Conservation (phyloP, 805 yeast species). For the Saccharomycopsis oosterbeekiorum region DNA sequence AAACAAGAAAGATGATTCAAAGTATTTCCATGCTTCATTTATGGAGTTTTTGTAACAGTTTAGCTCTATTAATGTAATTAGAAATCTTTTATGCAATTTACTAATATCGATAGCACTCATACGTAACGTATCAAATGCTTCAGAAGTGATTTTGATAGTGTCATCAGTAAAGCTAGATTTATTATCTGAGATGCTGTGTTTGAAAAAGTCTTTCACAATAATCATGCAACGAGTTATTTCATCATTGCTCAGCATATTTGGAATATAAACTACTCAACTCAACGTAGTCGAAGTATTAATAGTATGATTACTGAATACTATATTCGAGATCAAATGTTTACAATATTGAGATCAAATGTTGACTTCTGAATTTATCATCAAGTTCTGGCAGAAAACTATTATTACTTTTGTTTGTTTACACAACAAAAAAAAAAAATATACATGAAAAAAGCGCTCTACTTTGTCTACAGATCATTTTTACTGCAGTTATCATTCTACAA, state of each 20-base stretch:
- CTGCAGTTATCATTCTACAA: too few relatives aligned
- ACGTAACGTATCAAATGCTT: background rate
- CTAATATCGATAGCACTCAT: background rate
- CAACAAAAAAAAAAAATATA: too few relatives aligned
- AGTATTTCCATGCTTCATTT: conserved; percentile 4
- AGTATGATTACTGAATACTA: too few relatives aligned
- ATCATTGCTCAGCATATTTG: background rate
- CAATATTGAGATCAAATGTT: background rate
- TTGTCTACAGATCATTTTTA: too few relatives aligned
- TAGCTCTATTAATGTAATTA: conserved; percentile 3
- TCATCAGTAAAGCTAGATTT: background rate
- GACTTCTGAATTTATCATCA: background rate
- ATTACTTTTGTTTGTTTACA: background rate
- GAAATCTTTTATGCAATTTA: background rate
- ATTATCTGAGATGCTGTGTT: background rate
- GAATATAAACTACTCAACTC: background rate
- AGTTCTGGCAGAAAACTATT: background rate
- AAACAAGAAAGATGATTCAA: background rate
- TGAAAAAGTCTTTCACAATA: background rate
- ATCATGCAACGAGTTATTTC: background rate
- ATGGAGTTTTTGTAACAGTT: background rate
- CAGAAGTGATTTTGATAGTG: background rate
- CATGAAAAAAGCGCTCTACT: background rate
- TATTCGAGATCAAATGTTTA: too few relatives aligned
- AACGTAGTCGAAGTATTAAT: background rate